These are phyloP conservation scores for Blastomyces parvus DNA, from an alignment of 2,329 filamentous ascomycete species.

Conservation along the genomic window DNA sequence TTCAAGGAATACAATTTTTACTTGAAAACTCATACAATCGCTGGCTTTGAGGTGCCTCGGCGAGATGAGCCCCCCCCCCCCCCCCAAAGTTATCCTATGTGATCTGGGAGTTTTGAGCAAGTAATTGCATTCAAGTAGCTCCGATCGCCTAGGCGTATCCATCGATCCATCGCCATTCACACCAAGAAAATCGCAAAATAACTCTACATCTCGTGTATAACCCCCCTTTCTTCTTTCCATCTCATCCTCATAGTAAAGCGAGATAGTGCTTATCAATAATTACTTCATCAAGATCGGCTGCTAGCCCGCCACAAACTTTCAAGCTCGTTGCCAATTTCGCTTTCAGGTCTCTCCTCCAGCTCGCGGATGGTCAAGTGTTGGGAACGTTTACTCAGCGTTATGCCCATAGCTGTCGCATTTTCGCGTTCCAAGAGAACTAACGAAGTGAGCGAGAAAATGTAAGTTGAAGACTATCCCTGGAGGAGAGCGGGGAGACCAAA, in stretches of 20 bases:
- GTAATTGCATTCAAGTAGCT: neutral
- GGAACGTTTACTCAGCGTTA: slow-evolving; percentile 21
- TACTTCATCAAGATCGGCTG: neutral
- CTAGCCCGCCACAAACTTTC: slow-evolving; percentile 20
- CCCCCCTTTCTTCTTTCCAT: neutral
- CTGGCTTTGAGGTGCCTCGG: neutral
- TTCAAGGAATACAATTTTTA: neutral
- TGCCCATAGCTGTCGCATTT: slow-evolving; percentile 23
- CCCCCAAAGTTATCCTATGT: neutral
- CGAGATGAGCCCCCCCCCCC: neutral
- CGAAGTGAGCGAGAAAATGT: neutral
- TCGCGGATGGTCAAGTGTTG: slow-evolving; percentile 17
- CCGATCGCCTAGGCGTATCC: neutral
- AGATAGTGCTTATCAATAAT: neutral
- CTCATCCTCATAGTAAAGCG: neutral
- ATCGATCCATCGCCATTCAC: neutral
- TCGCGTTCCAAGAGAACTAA: slow-evolving; percentile 25
- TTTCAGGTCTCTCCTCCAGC: slow-evolving; percentile 23
- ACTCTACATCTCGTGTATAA: neutral
- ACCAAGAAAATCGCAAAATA: neutral
- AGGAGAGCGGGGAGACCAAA: slow-evolving; percentile 8
- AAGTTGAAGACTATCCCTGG: neutral
- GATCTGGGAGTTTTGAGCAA: neutral
- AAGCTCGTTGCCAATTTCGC: slow-evolving; percentile 25
- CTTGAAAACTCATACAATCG: neutral